phyloP scores from a whole-genome alignment of 495 filamentous ascomycete species.

The Aspergillus heteromorphus region DNA sequence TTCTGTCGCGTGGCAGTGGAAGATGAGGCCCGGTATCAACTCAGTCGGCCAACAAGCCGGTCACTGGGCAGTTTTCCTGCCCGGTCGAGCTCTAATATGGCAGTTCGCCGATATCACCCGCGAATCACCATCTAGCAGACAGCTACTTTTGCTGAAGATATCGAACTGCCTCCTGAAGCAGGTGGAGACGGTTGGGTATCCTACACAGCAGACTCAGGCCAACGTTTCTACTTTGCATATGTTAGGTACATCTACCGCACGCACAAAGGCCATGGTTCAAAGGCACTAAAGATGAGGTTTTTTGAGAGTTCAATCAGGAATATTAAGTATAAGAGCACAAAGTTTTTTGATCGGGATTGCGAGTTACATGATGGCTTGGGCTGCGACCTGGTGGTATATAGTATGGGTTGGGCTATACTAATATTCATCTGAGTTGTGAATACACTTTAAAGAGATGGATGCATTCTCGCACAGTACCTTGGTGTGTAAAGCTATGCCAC shows the following conservation, averaged over 20 bases:
- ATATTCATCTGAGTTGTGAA: too few relatives aligned
- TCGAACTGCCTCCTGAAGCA: constrained; percentile 72
- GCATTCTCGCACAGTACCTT: too few relatives aligned
- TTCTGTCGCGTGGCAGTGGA: background rate
- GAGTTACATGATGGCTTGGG: too few relatives aligned
- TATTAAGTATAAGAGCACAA: too few relatives aligned
- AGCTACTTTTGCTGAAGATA: constrained; percentile 70
- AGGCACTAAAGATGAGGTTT: background rate
- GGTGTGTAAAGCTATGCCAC: too few relatives aligned
- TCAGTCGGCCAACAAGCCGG: constrained; percentile 32
- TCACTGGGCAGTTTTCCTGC: constrained; percentile 77
- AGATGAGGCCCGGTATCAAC: background rate
- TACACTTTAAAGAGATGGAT: too few relatives aligned
- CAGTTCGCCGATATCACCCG: constrained; percentile 82
- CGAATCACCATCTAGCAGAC: constrained; percentile 85
- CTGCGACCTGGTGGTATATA: too few relatives aligned
- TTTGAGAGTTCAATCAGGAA: constrained; percentile 5
- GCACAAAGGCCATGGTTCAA: background rate
- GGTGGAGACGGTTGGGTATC: constrained; percentile 63
- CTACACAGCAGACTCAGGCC: constrained; percentile 80
- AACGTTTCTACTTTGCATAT: constrained; percentile 61
- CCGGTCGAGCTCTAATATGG: constrained; percentile 85
- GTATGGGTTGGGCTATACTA: too few relatives aligned
- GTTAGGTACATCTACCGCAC: constrained; percentile 7
- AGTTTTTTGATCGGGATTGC: too few relatives aligned